Percentiles rank a stretch among this genome's conserved stretches.
phyloP scores from a whole-genome alignment of 2,329 filamentous ascomycete genomes.

The Elsinoe necatrix region DNA sequence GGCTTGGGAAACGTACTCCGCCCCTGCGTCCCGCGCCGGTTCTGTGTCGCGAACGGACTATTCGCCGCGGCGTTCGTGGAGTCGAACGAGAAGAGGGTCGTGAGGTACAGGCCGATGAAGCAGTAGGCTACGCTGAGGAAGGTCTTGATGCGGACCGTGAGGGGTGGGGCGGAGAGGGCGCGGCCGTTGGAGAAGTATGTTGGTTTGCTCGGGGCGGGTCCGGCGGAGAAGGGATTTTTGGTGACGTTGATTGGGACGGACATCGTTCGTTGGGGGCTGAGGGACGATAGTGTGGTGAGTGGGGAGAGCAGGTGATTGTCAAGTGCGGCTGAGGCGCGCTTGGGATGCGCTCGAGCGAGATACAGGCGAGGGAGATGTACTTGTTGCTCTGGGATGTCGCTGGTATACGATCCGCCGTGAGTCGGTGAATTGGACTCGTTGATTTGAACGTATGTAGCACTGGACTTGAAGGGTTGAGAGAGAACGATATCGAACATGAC shows the following conservation, averaged over 20 bases:
- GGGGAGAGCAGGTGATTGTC: neutral
- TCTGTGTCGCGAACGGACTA: constrained; percentile 38
- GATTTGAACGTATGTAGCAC: no score
- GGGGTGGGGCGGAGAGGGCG: constrained; percentile 28
- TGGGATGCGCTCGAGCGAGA: neutral
- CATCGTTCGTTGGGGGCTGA: no score
- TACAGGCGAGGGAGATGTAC: no score
- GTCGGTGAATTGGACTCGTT: no score
- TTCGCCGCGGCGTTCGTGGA: constrained; percentile 38
- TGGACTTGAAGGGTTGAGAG: neutral
- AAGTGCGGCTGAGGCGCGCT: neutral
- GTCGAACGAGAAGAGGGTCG: constrained; percentile 42
- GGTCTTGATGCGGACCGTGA: constrained; percentile 36
- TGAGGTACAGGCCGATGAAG: constrained; percentile 43
- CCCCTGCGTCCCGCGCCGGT: constrained; percentile 19
- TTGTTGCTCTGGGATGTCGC: no score
- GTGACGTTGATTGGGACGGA: constrained; percentile 1
- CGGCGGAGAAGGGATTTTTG: neutral
- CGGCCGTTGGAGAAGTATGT: constrained; percentile 13
- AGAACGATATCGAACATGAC: neutral
- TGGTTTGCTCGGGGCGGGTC: neutral
- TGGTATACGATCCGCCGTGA: no score
- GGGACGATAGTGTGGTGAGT: no score
- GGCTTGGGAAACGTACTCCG: constrained; percentile 9
- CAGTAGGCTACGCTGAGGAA: constrained; percentile 37